Percentiles rank a stretch among this genome's conserved stretches.
These are phyloP conservation scores for Spathaspora arborariae DNA, from an alignment of 805 yeast genomes.

Conservation along the genomic window DNA sequence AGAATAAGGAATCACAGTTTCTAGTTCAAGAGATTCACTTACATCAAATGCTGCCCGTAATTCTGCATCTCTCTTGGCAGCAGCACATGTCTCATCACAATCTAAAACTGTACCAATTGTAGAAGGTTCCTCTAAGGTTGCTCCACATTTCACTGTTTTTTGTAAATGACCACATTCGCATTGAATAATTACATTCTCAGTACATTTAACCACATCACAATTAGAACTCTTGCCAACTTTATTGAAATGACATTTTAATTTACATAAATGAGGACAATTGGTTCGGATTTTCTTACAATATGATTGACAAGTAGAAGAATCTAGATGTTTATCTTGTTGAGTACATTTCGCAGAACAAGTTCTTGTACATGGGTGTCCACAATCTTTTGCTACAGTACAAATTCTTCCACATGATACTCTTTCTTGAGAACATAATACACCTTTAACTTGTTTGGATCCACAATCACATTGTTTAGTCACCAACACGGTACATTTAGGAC, in stretches of 20 bases:
- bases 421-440: conserved; percentile 66
- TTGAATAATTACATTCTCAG: conserved; percentile 42
- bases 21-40: not conserved
- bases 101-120: conserved; percentile 38
- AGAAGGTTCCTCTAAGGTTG: conserved; percentile 32
- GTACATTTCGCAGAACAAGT: conserved; percentile 63
- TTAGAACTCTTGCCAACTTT: conserved; percentile 26
- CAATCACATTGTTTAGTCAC: conserved; percentile 61
- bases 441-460: conserved; percentile 51
- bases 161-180: conserved; percentile 66
- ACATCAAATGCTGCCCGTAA: conserved; percentile 57
- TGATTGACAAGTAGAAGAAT: conserved; percentile 47
- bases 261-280: conserved; percentile 69
- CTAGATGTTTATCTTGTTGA: conserved; percentile 52
- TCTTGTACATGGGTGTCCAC: conserved; percentile 48
- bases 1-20: conserved; percentile 32
- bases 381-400: conserved; percentile 28
- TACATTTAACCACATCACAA: conserved; percentile 55
- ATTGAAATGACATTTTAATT: conserved; percentile 58
- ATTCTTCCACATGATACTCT: conserved; percentile 58
- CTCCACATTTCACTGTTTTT: conserved; percentile 54
- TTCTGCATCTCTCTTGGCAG: conserved; percentile 54
- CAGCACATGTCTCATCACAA: conserved; percentile 72
- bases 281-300: conserved; percentile 51
- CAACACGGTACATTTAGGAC: conserved; percentile 72